Conservation (phyloP, 768 basidiomycete genomes). For the Chalciporus piperatus region DNA sequence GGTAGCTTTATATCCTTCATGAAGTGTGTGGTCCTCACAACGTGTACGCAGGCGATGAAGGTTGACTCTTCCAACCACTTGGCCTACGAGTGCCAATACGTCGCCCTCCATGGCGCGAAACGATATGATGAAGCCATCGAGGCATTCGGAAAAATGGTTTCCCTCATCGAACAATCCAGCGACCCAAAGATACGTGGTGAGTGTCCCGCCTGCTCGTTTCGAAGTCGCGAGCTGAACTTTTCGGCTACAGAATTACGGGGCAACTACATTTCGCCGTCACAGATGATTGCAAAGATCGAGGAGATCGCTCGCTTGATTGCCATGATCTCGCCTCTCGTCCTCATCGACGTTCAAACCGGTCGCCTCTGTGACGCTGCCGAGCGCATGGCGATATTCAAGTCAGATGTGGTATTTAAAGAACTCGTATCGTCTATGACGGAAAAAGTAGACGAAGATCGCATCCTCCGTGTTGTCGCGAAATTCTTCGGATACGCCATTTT, state of each 20-base stretch:
- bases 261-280: neutral
- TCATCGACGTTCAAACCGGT: constrained; percentile 3
- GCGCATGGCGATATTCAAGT: neutral
- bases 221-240: neutral
- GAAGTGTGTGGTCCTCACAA: neutral
- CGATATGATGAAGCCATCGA: constrained; percentile 5
- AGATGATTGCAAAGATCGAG: neutral
- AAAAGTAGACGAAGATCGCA: neutral
- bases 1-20: neutral
- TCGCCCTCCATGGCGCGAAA: neutral
- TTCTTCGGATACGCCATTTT: neutral
- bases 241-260: neutral
- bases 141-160: constrained; percentile 1
- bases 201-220: neutral
- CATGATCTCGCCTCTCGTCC: constrained; percentile 5
- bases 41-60: neutral
- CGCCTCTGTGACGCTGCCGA: too few species aligned
- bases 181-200: constrained; percentile 2
- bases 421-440: neutral
- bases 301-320: neutral
- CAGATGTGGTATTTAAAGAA: neutral
- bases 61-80: neutral
- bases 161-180: constrained; percentile 2
- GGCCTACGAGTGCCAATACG: constrained; percentile 1
- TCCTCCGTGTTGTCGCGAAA: neutral